Evolutionary conservation across 768 basidiomycete species (phyloP), one percentile per base, ranked within the genome.

Genomic region (Hericium alpestre): DNA sequence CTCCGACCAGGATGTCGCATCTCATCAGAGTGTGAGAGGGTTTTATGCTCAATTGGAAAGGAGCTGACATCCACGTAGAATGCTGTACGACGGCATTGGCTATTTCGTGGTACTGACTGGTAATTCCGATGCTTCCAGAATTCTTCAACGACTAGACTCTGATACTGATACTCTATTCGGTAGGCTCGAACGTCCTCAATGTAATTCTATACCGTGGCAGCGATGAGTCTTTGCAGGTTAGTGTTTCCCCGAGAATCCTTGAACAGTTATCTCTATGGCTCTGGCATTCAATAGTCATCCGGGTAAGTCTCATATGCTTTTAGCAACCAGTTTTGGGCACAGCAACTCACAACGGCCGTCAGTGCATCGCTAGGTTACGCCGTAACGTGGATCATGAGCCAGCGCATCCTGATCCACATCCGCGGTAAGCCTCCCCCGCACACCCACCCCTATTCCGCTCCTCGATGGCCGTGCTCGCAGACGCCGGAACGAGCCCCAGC

Each of bases 31-130:
- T 68, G 69, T 71, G 54, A 32, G 32, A 32, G 8, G 6, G 69
- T 58, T 43, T 15, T 16, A 6, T 38, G 40, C 18, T 27, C 38
- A 40, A 32, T 7, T 46, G 2, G 9, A 46, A 46, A n/a, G 16
- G 4, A 20, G 27, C 25, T 16, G 16, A n/a, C 20, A 38, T 43
- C 56, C 38, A 57, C n/a, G 18, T 3, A 86, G 83, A 69, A 81
- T 86, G 79, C 69, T 87, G 5, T 82, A 80, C 56, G 83, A 87
- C 59, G 85, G 85, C 27, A 68, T 87, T 22, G 77, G 79, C 23
- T 87, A 84, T 64, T 81, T 86, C 56, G 61, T 83, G 27, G 73
- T 72, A 5, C 67, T 87, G 48, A 81, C 83, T 52, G 71, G 66
- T 76, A 53, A 15, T 13, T 12, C 41, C 38, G 11, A 23, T 23